Percentiles rank a stretch among this genome's conserved stretches.
These are phyloP conservation scores for Rhododendron molle DNA, from an alignment of 148 eudicot genomes.

Conservation along the genomic window DNA sequence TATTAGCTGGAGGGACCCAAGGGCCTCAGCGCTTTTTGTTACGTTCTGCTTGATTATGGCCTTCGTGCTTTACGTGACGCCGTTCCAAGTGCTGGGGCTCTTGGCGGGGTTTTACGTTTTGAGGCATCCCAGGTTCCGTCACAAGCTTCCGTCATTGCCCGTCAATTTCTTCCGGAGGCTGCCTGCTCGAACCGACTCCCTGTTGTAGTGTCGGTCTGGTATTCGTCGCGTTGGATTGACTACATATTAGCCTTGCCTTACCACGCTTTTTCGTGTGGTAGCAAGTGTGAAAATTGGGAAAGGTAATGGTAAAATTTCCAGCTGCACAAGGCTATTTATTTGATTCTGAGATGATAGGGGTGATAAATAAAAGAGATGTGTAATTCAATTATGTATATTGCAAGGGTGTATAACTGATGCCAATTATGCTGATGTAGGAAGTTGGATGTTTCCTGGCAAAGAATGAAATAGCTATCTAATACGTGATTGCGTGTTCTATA, in stretches of 20 bases:
- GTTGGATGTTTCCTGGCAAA: too few species aligned
- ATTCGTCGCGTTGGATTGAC: not conserved
- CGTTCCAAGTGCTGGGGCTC: slow-evolving; percentile 42
- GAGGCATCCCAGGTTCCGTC: slow-evolving; percentile 54
- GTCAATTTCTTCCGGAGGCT: slow-evolving; percentile 51
- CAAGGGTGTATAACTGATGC: not conserved
- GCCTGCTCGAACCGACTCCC: slow-evolving; percentile 50
- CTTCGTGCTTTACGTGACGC: slow-evolving; percentile 42
- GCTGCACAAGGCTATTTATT: not conserved
- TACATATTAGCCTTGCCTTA: not conserved
- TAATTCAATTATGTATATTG: too few species aligned
- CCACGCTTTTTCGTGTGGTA: not conserved
- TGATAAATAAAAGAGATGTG: not conserved
- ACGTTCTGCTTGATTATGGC: slow-evolving; percentile 46
- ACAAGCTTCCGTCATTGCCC: slow-evolving; percentile 44
- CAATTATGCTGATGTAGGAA: too few species aligned
- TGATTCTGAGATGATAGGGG: not conserved
- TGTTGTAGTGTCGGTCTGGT: slow-evolving; percentile 20
- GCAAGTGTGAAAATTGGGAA: not conserved
- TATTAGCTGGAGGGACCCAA: slow-evolving; percentile 56
- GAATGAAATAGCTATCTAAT: too few species aligned
- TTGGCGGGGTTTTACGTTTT: slow-evolving; percentile 33
- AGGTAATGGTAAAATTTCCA: not conserved
- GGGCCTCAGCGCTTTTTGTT: slow-evolving; percentile 44
- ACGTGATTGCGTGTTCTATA: too few species aligned